Conservation (phyloP, 169 alveolate genomes). For the Plasmodium sp. region DNA sequence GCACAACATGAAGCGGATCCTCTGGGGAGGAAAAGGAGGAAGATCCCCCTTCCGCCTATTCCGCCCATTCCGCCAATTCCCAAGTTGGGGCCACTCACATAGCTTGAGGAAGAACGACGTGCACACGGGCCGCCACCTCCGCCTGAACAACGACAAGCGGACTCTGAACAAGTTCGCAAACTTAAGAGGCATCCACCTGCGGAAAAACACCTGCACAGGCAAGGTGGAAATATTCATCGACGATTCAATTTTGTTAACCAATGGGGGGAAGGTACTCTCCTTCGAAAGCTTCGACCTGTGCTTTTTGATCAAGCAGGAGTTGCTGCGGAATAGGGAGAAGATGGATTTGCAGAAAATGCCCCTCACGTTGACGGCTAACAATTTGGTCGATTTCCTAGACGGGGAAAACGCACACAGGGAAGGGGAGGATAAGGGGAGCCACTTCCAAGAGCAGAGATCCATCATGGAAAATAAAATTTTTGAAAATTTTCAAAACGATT, state of each 20-base stretch:
- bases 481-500: constrained; percentile 65
- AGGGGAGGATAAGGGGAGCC: not conserved
- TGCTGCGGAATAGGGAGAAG: constrained; percentile 37
- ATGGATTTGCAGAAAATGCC: constrained; percentile 56
- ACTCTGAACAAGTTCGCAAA: constrained; percentile 35
- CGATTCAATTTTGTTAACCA: constrained; percentile 41
- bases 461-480: constrained; percentile 63
- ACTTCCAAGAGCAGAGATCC: constrained; percentile 18
- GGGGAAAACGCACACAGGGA: not conserved
- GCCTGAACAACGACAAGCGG: constrained; percentile 22
- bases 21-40: not conserved
- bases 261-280: constrained; percentile 27
- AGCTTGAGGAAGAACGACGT: not conserved
- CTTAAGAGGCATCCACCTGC: constrained; percentile 29
- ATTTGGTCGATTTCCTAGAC: constrained; percentile 48
- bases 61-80: not conserved
- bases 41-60: not conserved
- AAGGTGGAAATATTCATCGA: constrained; percentile 56
- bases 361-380: constrained; percentile 26
- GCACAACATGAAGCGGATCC: not conserved
- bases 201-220: constrained; percentile 9
- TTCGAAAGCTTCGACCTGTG: constrained; percentile 26
- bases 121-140: not conserved
- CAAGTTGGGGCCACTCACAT: not conserved
- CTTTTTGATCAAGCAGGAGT: constrained; percentile 38